Evolutionary conservation across 2,329 filamentous ascomycete genomes (phyloP).

Genomic region (Aureobasidium namibiae): DNA sequence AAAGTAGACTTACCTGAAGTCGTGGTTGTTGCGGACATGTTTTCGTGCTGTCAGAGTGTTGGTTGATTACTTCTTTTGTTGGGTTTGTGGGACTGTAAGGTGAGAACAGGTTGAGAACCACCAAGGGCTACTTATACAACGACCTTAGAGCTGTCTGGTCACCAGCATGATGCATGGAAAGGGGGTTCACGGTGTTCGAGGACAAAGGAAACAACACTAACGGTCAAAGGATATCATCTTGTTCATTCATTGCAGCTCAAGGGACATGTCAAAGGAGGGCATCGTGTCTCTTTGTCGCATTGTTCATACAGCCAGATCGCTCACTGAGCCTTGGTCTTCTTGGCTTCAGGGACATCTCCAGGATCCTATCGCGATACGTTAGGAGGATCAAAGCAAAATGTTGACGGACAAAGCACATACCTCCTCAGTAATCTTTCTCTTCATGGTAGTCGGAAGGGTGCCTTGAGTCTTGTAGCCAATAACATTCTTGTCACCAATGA

Average conservation of each 20-base stretch:
- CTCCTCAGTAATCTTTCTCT: conserved; percentile 18
- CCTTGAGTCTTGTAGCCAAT: conserved; percentile 20
- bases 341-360: not conserved
- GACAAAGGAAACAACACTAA: not conserved
- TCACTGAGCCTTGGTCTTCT: not conserved
- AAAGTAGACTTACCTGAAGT: conserved; percentile 5
- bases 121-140: not conserved
- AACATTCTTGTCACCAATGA: conserved; percentile 25
- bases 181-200: too few species aligned
- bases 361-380: not conserved
- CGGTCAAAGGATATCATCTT: not conserved
- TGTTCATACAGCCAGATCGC: not conserved
- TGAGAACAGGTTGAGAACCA: not conserved
- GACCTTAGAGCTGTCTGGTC: not conserved
- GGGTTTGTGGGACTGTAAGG: not conserved
- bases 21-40: not conserved
- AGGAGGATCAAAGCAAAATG: not conserved
- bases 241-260: not conserved
- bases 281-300: not conserved
- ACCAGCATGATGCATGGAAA: not conserved
- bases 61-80: not conserved
- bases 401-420: not conserved
- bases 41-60: not conserved
- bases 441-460: conserved; percentile 3
- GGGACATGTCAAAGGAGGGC: not conserved